Evolutionary conservation across 2,329 filamentous ascomycete genomes (phyloP), one percentile per base, ranked within the genome.

Genomic region (Sclerotiophoma versabilis): DNA sequence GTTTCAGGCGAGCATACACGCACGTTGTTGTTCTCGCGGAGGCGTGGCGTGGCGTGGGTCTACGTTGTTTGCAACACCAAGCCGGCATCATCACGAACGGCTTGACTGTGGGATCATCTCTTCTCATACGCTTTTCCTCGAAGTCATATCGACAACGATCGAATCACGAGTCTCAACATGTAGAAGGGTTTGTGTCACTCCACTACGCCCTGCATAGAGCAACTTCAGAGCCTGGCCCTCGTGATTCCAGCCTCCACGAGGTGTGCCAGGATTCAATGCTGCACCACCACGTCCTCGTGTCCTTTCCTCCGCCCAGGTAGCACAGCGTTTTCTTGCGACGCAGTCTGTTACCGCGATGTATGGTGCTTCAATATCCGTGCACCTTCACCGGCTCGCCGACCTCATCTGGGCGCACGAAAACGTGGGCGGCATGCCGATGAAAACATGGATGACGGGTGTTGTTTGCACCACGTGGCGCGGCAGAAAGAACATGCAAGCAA

Each of bases 401-500:
- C 39, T 22, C 39, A 39, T 25, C 29, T 37, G 49, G 41, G 26
- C 2, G 33, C 41, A 45, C 41, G 26, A 51, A 15, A 51, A 51
- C 39, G 41, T 39, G 33, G 41, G 33, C 26, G 33, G 48, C 41
- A 33, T 39, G 12, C 49, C 41, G 33, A 22, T 36, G 14, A 38
- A 12, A 12, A 22, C 32, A 7, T 15, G 38, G 15, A 23, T 32
- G 19, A 10, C 19, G 17, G 19, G 14, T 17, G 17, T n/a, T 37
- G 23, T 27, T 39, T 14, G 41, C 49, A 33, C 49, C 26, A 51
- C 32, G 49, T 51, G 33, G 26, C 22, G 26, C 33, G 17, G 48
- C 48, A 50, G 47, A 43, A 10, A 32, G 25, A 38, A 12, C 26
- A 50, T 50, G 48, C 39, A 36, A 32, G 48, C 48, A 38, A 45